Conservation (phyloP, 345 rosid species). For the Aquilaria yunnanensis region DNA sequence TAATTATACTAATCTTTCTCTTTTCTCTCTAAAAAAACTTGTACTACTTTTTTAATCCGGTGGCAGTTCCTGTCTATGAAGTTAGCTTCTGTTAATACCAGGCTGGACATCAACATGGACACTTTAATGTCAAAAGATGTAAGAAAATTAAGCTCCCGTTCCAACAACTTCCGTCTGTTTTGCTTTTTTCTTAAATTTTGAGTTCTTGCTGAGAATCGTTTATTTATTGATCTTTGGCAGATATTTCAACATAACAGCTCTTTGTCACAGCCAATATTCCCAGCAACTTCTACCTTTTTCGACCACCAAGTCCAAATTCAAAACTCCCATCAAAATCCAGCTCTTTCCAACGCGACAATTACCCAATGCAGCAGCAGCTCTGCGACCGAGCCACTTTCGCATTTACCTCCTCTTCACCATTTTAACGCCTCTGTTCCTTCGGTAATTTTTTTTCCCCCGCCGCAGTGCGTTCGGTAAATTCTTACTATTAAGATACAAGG, state of each 20-base stretch:
- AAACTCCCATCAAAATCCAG: conserved; percentile 29
- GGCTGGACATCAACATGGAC: conserved; percentile 62
- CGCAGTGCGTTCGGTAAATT: too few relatives aligned
- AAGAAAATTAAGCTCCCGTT: conserved; percentile 20
- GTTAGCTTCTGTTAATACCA: conserved; percentile 72
- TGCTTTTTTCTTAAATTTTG: background rate
- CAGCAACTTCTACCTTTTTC: conserved; percentile 36
- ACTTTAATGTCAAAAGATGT: conserved; percentile 63
- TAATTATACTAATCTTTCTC: too few relatives aligned
- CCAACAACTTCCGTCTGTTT: too few relatives aligned
- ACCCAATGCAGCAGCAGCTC: conserved; percentile 16
- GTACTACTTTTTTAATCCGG: conserved; percentile 4
- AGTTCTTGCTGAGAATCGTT: background rate
- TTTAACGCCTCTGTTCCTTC: conserved; percentile 36
- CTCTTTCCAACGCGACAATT: conserved; percentile 32
- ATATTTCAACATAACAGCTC: conserved; percentile 42
- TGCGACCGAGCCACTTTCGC: conserved; percentile 23
- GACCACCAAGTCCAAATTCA: conserved; percentile 21
- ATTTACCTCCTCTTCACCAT: conserved; percentile 38
- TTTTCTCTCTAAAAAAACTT: background rate
- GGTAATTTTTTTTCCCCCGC: conserved; percentile 35
- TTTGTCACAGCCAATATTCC: conserved; percentile 40
- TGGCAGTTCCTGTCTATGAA: conserved; percentile 91
- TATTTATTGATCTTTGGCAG: conserved; percentile 17
- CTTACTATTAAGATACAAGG: too few relatives aligned